Conservation (phyloP, 495 filamentous ascomycete species). For the Talaromyces wortmannii region DNA sequence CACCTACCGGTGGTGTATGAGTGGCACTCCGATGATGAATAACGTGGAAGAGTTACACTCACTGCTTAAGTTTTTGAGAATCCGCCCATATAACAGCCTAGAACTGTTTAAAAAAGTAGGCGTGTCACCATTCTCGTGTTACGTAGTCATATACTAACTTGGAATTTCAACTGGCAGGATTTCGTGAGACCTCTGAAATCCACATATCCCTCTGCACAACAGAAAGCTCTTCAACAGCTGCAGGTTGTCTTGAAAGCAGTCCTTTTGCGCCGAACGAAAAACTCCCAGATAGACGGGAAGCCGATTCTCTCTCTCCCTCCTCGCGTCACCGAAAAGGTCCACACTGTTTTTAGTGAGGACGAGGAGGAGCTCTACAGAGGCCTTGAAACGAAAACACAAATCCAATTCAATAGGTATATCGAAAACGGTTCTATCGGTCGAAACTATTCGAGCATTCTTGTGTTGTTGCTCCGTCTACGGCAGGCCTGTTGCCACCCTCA, state of each 20-base stretch:
- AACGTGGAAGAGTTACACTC: conserved; percentile 75
- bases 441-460: conserved; percentile 79
- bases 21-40: conserved; percentile 95
- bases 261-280: conserved; percentile 80
- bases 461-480: conserved; percentile 80
- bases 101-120: conserved; percentile 53
- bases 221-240: conserved; percentile 60
- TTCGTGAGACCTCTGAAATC: conserved; percentile 49
- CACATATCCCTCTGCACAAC: conserved; percentile 18
- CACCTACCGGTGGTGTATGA: conserved; percentile 74
- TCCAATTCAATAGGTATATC: conserved; percentile 74
- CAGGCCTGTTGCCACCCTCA: conserved; percentile 79
- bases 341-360: conserved; percentile 69
- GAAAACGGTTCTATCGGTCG: conserved; percentile 62
- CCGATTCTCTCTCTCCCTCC: conserved; percentile 72
- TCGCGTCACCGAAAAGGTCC: conserved; percentile 56
- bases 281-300: conserved; percentile 74
- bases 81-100: conserved; percentile 69
- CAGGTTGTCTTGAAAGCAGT: conserved; percentile 79
- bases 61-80: conserved; percentile 72
- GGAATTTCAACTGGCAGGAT: conserved; percentile 17
- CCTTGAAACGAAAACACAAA: conserved; percentile 58
- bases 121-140: neutral
- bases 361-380: conserved; percentile 66
- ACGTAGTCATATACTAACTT: neutral